Base-by-base conservation (phyloP, 352 stramenopile genomes). In the Globisporangium abappressorium region DNA sequence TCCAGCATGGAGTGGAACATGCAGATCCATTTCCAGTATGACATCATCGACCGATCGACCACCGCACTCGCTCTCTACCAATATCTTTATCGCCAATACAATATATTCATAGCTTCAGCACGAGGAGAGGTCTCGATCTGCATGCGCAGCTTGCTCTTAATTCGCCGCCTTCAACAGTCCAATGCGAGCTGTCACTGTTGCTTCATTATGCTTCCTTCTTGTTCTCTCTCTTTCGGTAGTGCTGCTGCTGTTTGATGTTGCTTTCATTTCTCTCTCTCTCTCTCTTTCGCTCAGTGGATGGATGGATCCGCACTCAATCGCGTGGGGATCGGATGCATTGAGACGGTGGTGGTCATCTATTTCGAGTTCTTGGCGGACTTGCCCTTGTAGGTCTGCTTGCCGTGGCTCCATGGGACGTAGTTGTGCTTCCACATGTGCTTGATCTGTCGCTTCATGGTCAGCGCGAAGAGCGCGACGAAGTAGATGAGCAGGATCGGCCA, bases 341-440 rank as follows among this genome's bases (percentile, higher is more conserved):
- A 43, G 38, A 6, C 9, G 38, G 38, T 46, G 43, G 20, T 41
- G 18, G 41, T 47, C 6, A 60, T 89, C 84, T 92, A 92, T 81
- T 92, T 92, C 47, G 79, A 75, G 68, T 85, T 86, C 77, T 92
- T 92, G 69, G 75, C 84, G 51, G 57, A 57, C 57, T 80, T 82
- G 73, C 84, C 82, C 78, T 97, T 98, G 84, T 98, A 98, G 62
- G 97, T 97, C 70, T 95, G 84, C 78, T 99, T 99, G 68, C 96
- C 97, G 72, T 95, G 97, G 73, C 81, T 96, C 84, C 97, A 99
- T 24, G 97, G 97, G 8, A 99, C 96, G 78, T 99, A 99, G 76
- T 98, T 98, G 86, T 99, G 95, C 83, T 99, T 99, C 87, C 98
- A 99, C 98, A 99, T 99, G 82, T 99, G 98, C 78, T 97, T 95